These are phyloP conservation scores for Psilocybe cyanescens DNA, from an alignment of 768 basidiomycete genomes.

Conservation along the genomic window DNA sequence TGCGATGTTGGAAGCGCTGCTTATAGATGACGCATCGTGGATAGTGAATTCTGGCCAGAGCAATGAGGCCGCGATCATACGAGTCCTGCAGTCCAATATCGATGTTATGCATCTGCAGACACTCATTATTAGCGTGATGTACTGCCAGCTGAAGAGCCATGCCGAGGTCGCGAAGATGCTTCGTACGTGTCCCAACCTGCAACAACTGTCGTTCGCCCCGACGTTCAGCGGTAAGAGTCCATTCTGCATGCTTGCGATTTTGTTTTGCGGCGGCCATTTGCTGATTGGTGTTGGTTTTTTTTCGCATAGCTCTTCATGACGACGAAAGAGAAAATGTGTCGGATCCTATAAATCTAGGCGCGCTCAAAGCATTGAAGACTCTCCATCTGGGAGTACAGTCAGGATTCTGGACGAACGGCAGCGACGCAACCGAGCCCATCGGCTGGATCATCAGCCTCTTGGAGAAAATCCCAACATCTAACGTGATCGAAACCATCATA, in stretches of 20 bases:
- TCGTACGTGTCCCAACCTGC: background rate
- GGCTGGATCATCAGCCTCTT: background rate
- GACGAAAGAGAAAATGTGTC: background rate
- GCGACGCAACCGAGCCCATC: background rate
- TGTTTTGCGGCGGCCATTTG: background rate
- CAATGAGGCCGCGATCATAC: background rate
- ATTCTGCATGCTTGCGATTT: background rate
- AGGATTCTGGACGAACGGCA: background rate
- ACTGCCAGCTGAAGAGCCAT: background rate
- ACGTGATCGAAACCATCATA: background rate
- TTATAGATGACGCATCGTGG: background rate
- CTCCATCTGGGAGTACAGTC: background rate
- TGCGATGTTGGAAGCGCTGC: background rate
- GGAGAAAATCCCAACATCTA: background rate
- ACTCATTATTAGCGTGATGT: background rate
- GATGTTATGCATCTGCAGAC: background rate
- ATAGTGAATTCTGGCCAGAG: background rate
- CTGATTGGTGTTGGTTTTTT: background rate
- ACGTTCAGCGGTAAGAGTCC: background rate
- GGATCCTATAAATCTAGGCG: background rate
- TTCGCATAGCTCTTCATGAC: background rate
- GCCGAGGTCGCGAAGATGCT: background rate
- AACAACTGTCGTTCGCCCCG: slow-evolving; percentile 1
- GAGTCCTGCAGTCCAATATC: background rate
- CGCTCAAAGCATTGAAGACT: background rate